phyloP scores from a whole-genome alignment of 1,284 basidiomycete species.

The Xerocomus minutiporus region DNA sequence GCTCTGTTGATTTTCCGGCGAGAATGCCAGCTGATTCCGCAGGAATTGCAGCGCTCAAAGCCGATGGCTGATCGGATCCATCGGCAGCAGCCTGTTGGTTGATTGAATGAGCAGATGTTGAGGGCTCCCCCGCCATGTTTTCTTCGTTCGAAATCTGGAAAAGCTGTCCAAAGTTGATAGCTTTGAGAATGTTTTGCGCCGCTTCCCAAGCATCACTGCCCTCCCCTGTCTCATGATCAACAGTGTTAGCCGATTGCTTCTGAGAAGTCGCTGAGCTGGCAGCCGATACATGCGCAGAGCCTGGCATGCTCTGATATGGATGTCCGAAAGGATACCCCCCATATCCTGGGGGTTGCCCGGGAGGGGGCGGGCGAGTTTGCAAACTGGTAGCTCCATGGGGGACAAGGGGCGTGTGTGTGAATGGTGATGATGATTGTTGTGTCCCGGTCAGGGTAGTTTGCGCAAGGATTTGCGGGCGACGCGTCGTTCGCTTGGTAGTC shows the following conservation, averaged over 20 bases:
- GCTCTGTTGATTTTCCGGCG: slow-evolving; percentile 14
- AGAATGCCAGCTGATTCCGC: slow-evolving; percentile 3
- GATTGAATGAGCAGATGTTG: slow-evolving; percentile 3
- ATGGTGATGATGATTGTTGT: slow-evolving; percentile 46
- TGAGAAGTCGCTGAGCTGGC: slow-evolving; percentile 1
- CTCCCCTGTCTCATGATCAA: slow-evolving; percentile 38
- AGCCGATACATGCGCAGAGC: slow-evolving; percentile 1
- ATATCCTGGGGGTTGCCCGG: slow-evolving; percentile 30
- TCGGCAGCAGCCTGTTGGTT: slow-evolving; percentile 1
- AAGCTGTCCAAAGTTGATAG: slow-evolving; percentile 63
- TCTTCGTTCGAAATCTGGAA: slow-evolving; percentile 40
- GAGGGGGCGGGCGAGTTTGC: slow-evolving; percentile 33
- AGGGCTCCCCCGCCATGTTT: slow-evolving; percentile 19
- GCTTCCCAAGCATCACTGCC: slow-evolving; percentile 65
- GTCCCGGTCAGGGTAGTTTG: slow-evolving; percentile 36
- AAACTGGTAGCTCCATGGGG: slow-evolving; percentile 28
- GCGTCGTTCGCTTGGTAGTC: slow-evolving; percentile 63
- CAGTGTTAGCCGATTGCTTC: slow-evolving; percentile 15
- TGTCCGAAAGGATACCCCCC: slow-evolving; percentile 26
- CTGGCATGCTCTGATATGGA: slow-evolving; percentile 17
- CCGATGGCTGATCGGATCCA: slow-evolving; percentile 5
- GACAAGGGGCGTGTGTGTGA: slow-evolving; percentile 53
- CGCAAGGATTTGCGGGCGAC: slow-evolving; percentile 59
- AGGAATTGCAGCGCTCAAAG: neutral
- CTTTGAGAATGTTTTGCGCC: slow-evolving; percentile 69